phyloP scores from a whole-genome alignment of 257 asterid species.

The Linaria vulgaris region DNA sequence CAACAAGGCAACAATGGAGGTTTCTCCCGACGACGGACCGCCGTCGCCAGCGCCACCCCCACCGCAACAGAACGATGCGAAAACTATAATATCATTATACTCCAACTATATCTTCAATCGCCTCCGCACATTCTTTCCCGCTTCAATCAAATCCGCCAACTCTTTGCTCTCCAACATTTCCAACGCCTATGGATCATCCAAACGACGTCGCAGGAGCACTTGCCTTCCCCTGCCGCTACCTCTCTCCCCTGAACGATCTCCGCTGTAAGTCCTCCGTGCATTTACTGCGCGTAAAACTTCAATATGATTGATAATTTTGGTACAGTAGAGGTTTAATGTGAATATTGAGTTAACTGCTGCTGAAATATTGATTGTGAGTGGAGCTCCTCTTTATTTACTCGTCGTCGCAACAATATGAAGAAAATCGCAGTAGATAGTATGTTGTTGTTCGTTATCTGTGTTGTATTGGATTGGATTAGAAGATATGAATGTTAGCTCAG shows the following conservation, averaged over 20 bases:
- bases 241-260: slow-evolving; percentile 47
- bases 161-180: slow-evolving; percentile 37
- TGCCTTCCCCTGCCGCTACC: slow-evolving; percentile 88
- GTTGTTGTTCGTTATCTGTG: too few relatives aligned
- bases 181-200: slow-evolving; percentile 32
- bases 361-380: not conserved
- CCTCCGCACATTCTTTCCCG: slow-evolving; percentile 43
- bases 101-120: slow-evolving; percentile 50
- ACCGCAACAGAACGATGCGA: slow-evolving; percentile 23
- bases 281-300: too few relatives aligned
- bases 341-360: not conserved
- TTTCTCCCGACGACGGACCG: slow-evolving; percentile 36
- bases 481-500: slow-evolving; percentile 18
- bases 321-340: too few relatives aligned
- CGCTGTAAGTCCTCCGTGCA: slow-evolving; percentile 37
- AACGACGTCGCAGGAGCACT: slow-evolving; percentile 60
- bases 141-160: slow-evolving; percentile 30
- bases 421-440: not conserved
- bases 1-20: slow-evolving; percentile 36
- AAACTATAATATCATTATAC: slow-evolving; percentile 50
- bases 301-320: too few relatives aligned
- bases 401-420: not conserved
- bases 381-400: not conserved
- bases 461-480: too few relatives aligned
- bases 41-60: too few relatives aligned